phyloP scores from a whole-genome alignment of 2,329 filamentous ascomycete species.

The Clonostachys solani region DNA sequence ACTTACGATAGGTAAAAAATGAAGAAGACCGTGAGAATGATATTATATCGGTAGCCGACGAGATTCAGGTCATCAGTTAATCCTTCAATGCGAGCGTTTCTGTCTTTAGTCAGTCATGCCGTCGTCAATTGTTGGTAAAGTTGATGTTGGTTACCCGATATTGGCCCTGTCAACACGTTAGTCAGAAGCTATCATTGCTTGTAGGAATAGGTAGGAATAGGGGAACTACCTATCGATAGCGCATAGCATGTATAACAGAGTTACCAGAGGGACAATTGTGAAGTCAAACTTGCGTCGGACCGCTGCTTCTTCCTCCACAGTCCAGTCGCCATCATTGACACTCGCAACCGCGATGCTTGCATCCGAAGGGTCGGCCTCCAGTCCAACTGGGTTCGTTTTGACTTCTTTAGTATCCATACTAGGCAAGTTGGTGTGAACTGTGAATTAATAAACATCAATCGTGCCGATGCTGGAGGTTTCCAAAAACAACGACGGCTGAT shows the following conservation, averaged over 20 bases:
- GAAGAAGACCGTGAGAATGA: constrained; percentile 54
- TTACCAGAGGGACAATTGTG: constrained; percentile 46
- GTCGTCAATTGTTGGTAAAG: neutral
- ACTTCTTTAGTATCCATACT: no score
- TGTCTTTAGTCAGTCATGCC: neutral
- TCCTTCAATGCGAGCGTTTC: neutral
- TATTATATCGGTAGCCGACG: constrained; percentile 45
- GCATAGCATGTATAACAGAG: constrained; percentile 47
- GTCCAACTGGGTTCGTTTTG: no score
- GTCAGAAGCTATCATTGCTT: no score
- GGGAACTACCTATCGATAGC: constrained; percentile 11
- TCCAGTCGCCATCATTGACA: constrained; percentile 26
- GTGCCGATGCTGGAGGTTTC: no score
- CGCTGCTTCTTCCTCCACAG: constrained; percentile 40
- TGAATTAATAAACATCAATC: no score
- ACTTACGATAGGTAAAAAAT: constrained; percentile 40
- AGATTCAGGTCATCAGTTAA: constrained; percentile 43
- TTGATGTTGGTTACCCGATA: neutral
- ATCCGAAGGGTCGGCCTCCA: no score
- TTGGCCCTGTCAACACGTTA: neutral
- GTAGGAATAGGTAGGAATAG: neutral
- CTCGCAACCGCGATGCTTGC: neutral
- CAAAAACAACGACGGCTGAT: no score
- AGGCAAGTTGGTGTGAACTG: no score
- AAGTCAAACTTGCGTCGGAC: constrained; percentile 48